phyloP scores from a whole-genome alignment of 345 rosid genomes.

The Turnera subulata region DNA sequence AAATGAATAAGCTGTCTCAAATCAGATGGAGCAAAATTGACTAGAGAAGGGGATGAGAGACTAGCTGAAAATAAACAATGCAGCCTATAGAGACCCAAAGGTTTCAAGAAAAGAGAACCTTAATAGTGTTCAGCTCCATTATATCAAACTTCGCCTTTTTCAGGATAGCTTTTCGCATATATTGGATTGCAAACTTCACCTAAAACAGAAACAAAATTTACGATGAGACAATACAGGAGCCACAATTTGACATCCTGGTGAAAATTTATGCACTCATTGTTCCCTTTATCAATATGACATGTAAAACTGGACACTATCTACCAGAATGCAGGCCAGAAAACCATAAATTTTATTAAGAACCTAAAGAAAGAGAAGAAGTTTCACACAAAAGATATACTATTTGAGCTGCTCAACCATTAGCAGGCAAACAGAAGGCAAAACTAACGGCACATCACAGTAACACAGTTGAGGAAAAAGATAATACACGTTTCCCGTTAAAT shows the following conservation, averaged over 20 bases:
- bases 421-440: no score
- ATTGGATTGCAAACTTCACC: slow-evolving; percentile 94
- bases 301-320: no score
- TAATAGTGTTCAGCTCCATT: slow-evolving; percentile 64
- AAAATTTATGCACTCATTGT: not conserved
- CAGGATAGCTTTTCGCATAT: slow-evolving; percentile 69
- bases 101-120: slow-evolving; percentile 39
- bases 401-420: no score
- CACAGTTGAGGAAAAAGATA: no score
- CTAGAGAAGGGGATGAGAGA: not conserved
- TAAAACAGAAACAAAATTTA: slow-evolving; percentile 23
- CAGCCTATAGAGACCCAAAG: slow-evolving; percentile 13
- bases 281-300: not conserved
- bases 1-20: no score
- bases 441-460: no score
- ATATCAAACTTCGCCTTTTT: slow-evolving; percentile 89
- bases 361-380: no score
- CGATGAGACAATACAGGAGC: slow-evolving; percentile 7
- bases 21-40: not conserved
- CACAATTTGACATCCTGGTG: not conserved
- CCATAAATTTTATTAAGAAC: no score
- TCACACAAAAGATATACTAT: no score
- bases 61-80: not conserved
- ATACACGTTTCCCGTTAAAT: no score
- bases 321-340: no score